Percentiles rank a stretch among this genome's conserved stretches.
phyloP scores from a whole-genome alignment of 768 basidiomycete genomes.

The Boletus sensibilis region DNA sequence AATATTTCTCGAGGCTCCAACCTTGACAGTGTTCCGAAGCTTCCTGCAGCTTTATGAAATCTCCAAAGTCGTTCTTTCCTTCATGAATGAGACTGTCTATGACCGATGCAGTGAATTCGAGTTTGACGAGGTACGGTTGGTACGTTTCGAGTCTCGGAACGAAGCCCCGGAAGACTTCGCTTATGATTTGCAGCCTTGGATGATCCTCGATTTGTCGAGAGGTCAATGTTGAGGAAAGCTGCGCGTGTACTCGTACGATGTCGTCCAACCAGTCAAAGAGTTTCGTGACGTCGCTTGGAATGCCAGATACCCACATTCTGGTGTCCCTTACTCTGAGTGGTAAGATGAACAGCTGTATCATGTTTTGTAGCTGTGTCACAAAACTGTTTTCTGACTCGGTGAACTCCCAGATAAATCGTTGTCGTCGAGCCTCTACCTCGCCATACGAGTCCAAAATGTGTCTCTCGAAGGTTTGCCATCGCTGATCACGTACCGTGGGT shows the following conservation, averaged over 20 bases:
- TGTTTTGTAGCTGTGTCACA: conserved; percentile 60
- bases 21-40: conserved; percentile 50
- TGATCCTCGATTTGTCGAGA: conserved; percentile 40
- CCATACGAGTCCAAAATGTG: conserved; percentile 38
- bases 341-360: conserved; percentile 70
- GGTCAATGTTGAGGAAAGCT: conserved; percentile 53
- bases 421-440: conserved; percentile 54
- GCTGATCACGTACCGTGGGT: conserved; percentile 14
- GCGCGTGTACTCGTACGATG: conserved; percentile 72
- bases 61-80: conserved; percentile 71
- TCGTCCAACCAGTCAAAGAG: conserved; percentile 90
- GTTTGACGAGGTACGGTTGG: conserved; percentile 78
- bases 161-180: conserved; percentile 57
- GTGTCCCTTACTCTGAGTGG: conserved; percentile 74
- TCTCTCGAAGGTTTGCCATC: conserved; percentile 25
- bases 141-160: conserved; percentile 75
- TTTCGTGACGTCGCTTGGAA: conserved; percentile 66
- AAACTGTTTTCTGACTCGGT: conserved; percentile 67
- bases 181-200: conserved; percentile 51
- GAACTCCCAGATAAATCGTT: conserved; percentile 68
- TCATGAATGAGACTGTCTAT: conserved; percentile 52
- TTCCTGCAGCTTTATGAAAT: conserved; percentile 76
- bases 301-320: conserved; percentile 75
- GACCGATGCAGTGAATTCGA: conserved; percentile 56
- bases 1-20: conserved; percentile 63